Base-by-base conservation (phyloP, 345 rosid species). In the Acer saccharum region DNA sequence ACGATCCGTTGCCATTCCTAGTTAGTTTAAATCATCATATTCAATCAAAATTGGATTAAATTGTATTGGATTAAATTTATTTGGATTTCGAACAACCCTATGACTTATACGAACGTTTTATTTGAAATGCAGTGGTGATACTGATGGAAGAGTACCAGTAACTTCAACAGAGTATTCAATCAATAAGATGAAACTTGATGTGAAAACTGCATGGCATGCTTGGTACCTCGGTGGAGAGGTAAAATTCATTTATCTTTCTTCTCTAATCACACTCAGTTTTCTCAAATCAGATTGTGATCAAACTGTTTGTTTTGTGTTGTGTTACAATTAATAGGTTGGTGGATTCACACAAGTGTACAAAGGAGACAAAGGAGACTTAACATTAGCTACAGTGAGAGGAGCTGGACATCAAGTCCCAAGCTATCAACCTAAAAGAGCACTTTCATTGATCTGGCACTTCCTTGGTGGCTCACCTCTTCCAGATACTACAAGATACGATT, bases 401-500 rank as follows among this genome's bases (percentile, higher is more conserved):
- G 98, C 99, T 52, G 99, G 99, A 21, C 99, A 93, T 80, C 87
- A 91, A 79, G 97, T 93, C 20, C 98, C 99, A 10, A 93, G 96
- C 73, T 93, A 81, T 83, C 96, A 93, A 79, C 99, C 99, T 2
- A 69, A 78, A 57, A 84, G 97, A 61, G 91, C 98, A 23, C 97
- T 95, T 77, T 83, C 97, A 7, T 80, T 95, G 25, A 74, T 93
- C 80, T 80, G 61, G 54, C 98, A 92, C 71, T 95, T 92, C 80
- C 84, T 93, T 57, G 62, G 65, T 23, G 90, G 89, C 80, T 78
- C 93, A 60, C 89, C 91, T 78, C 94, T 93, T 48, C 97, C 98
- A 2, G 81, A 89, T 68, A 84, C 89, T 62, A 66, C 80, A 10
- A 84, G 75, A 82, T 84, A 84, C 65, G 50, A 10, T 72, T 78